phyloP scores from a whole-genome alignment of 805 yeast genomes.

The Spathaspora gorwiae region DNA sequence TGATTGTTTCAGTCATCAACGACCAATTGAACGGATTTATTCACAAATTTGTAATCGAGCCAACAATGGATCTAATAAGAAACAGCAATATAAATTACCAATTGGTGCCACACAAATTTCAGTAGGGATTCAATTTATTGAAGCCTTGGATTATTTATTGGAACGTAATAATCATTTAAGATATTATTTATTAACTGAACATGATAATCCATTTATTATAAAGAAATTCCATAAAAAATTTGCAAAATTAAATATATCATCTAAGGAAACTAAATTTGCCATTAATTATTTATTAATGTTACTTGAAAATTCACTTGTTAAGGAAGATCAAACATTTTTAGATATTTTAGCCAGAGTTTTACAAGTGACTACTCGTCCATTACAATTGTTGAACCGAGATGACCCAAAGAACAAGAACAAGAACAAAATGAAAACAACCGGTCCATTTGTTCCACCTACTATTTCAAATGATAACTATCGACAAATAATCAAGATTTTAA shows the following conservation, averaged over 20 bases:
- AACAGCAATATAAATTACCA: conserved; percentile 40
- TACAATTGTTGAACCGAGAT: conserved; percentile 49
- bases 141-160: conserved; percentile 65
- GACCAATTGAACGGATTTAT: conserved; percentile 59
- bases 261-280: conserved; percentile 55
- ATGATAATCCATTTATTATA: conserved; percentile 42
- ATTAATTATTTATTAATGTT: conserved; percentile 63
- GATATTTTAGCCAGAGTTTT: conserved; percentile 71
- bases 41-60: conserved; percentile 52
- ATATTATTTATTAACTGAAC: conserved; percentile 74
- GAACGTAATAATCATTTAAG: conserved; percentile 65
- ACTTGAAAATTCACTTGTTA: conserved; percentile 58
- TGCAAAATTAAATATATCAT: conserved; percentile 1
- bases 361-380: conserved; percentile 72
- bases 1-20: conserved; percentile 66
- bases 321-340: conserved; percentile 70
- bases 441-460: conserved; percentile 46
- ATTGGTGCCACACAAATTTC: conserved; percentile 60
- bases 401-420: conserved; percentile 15
- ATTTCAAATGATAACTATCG: conserved; percentile 62
- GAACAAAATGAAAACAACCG: conserved; percentile 12
- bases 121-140: conserved; percentile 75
- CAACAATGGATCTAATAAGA: conserved; percentile 5
- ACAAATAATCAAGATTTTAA: conserved; percentile 60
- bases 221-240: conserved; percentile 28